These are phyloP conservation scores for Triticum dicoccoides DNA, from an alignment of 176 grass and related monocot genomes.

Conservation along the genomic window DNA sequence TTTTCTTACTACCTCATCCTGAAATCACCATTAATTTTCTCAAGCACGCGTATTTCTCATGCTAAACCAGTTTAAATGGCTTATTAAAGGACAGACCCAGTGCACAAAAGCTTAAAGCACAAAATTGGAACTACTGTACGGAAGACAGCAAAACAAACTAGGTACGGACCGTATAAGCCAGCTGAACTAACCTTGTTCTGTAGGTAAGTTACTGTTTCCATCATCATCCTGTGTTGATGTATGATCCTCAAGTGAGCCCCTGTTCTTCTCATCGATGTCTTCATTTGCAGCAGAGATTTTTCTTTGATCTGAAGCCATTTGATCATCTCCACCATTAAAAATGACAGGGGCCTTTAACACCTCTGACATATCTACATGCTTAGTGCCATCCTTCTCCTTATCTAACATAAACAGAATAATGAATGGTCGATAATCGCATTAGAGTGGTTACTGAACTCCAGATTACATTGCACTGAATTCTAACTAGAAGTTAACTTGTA, in stretches of 20 bases:
- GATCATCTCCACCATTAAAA: conserved; percentile 19
- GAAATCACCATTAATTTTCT: background rate
- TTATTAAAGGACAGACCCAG: background rate
- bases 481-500: background rate
- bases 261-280: conserved; percentile 24
- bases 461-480: background rate
- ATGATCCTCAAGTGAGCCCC: background rate
- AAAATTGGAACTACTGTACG: background rate
- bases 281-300: background rate
- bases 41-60: background rate
- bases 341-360: conserved; percentile 19
- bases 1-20: conserved; percentile 4
- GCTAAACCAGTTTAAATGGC: background rate
- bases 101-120: background rate
- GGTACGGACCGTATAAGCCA: background rate
- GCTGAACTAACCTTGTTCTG: conserved; percentile 33
- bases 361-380: conserved; percentile 3
- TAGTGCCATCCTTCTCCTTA: conserved; percentile 9
- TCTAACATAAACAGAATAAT: conserved; percentile 24
- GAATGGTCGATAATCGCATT: background rate
- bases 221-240: conserved; percentile 24
- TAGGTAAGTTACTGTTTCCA: background rate
- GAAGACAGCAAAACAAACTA: background rate
- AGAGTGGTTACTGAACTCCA: background rate
- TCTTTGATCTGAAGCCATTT: conserved; percentile 21